A percentile compares a stretch with the other conserved stretches of the same genome.
Conservation (phyloP, 177 flowering plant species). For the Tripterygium wilfordii region DNA sequence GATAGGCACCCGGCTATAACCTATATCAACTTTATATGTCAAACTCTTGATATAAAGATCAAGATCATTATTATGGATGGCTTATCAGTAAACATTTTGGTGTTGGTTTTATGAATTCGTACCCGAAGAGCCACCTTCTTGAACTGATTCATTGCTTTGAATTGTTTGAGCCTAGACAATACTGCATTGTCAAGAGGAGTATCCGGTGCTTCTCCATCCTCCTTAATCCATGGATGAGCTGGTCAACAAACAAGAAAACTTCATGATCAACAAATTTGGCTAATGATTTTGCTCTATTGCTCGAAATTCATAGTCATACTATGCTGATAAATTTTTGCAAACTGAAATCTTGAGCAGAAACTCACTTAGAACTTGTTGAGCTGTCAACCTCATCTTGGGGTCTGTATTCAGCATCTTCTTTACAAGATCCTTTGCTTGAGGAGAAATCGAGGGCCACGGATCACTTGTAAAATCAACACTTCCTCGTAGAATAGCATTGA, state of each 20-base stretch:
- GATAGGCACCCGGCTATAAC: constrained; percentile 41
- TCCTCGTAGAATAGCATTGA: constrained; percentile 79
- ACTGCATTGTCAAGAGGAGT: constrained; percentile 87
- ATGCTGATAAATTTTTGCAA: no score
- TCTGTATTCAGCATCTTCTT: constrained; percentile 75
- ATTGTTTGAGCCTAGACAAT: constrained; percentile 70
- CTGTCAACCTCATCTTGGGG: constrained; percentile 79
- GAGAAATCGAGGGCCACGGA: constrained; percentile 87
- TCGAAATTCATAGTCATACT: no score
- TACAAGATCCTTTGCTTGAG: constrained; percentile 79
- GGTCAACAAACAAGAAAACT: neutral
- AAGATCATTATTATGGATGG: no score
- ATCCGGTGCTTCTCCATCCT: constrained; percentile 94
- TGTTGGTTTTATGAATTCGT: constrained; percentile 6
- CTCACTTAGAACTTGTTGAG: constrained; percentile 80
- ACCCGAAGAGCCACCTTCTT: constrained; percentile 91
- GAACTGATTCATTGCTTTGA: constrained; percentile 88
- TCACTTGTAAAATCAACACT: constrained; percentile 76
- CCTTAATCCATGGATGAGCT: constrained; percentile 96
- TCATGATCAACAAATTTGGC: neutral
- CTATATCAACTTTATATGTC: constrained; percentile 6
- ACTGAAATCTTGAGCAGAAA: neutral
- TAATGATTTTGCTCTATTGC: neutral
- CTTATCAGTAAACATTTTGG: no score
- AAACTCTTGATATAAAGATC: no score